These are phyloP conservation scores for Auricularia cornea DNA, from an alignment of 768 basidiomycete species.

Conservation along the genomic window DNA sequence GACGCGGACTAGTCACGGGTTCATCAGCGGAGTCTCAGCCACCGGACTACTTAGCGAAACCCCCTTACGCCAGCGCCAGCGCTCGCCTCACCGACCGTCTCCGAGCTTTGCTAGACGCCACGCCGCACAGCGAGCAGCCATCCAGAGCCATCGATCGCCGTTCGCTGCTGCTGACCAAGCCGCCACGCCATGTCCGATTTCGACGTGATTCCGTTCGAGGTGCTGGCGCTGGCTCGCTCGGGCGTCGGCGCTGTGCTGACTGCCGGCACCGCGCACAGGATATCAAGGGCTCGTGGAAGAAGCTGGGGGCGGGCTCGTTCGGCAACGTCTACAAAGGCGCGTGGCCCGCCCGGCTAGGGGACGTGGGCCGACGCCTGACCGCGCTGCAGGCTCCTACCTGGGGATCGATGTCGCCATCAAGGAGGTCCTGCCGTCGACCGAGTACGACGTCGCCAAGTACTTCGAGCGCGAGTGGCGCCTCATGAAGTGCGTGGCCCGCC, in stretches of 20 bases:
- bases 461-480: constrained; percentile 98
- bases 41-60: not conserved
- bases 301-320: constrained; percentile 86
- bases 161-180: not conserved
- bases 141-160: not conserved
- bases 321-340: constrained; percentile 85
- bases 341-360: constrained; percentile 1
- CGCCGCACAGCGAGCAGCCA: not conserved
- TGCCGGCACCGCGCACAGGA: constrained; percentile 39
- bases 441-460: constrained; percentile 95
- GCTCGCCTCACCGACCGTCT: not conserved
- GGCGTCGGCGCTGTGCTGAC: not conserved
- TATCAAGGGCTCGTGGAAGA: constrained; percentile 82
- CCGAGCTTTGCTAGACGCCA: not conserved
- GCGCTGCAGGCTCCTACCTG: constrained; percentile 66
- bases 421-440: constrained; percentile 84
- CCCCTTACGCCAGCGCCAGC: not conserved
- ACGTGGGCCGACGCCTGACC: not conserved
- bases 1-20: not conserved
- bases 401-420: constrained; percentile 96
- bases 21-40: not conserved
- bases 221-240: constrained; percentile 15
- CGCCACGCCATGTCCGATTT: constrained; percentile 28
- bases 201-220: constrained; percentile 83
- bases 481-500: constrained; percentile 57